These are phyloP conservation scores for Cardamine chenopodiifolia DNA, from an alignment of 345 rosid species.

Conservation along the genomic window DNA sequence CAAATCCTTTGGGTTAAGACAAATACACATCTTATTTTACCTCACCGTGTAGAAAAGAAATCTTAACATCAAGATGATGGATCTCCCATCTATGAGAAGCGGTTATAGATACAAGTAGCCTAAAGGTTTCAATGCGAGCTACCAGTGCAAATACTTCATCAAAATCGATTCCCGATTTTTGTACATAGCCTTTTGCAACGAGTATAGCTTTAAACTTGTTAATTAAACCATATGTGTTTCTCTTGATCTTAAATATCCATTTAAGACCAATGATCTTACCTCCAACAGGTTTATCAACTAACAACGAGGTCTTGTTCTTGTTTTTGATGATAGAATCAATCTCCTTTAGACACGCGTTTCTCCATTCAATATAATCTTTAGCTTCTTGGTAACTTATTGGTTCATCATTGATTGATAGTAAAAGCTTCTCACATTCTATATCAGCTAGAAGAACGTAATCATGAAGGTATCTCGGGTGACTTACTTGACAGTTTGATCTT, in stretches of 20 bases:
- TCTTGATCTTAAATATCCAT: not conserved
- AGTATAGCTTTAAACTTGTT: no score
- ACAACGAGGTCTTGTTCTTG: not conserved
- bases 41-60: not conserved
- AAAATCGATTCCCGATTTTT: not conserved
- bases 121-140: not conserved
- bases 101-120: not conserved
- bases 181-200: not conserved
- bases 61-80: not conserved
- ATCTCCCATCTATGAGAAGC: not conserved
- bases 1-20: not conserved
- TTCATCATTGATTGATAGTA: not conserved
- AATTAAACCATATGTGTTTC: no score
- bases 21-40: no score
- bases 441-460: not conserved
- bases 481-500: no score
- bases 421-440: no score
- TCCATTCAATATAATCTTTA: not conserved
- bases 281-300: not conserved
- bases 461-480: not conserved
- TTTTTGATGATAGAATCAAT: no score
- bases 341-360: not conserved
- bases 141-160: not conserved
- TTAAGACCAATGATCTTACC: not conserved
- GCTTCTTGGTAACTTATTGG: not conserved